Percentiles rank a stretch among this genome's conserved stretches.
Conservation (phyloP, 2,329 filamentous ascomycete genomes). For the Aspergillus melleus region DNA sequence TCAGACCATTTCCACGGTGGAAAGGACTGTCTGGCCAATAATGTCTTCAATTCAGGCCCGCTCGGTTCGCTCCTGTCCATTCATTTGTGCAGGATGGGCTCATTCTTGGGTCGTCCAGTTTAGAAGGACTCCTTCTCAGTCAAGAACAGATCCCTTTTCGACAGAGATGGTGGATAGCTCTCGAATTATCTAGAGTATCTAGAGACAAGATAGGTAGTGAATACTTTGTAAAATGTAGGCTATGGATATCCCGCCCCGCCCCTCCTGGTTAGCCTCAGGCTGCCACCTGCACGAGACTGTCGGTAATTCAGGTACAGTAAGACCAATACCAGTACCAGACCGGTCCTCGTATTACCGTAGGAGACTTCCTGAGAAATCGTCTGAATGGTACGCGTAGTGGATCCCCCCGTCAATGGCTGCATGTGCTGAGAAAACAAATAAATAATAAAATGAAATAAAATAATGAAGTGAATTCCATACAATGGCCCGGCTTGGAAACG, state of each 20-base stretch:
- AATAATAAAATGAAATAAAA: neutral
- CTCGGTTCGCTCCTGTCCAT: constrained; percentile 13
- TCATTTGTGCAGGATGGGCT: constrained; percentile 14
- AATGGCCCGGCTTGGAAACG: neutral
- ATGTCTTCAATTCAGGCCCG: constrained; percentile 3
- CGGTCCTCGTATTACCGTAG: neutral
- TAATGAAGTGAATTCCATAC: neutral
- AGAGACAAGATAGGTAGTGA: too few species aligned
- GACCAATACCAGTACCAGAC: neutral
- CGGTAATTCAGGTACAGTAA: neutral
- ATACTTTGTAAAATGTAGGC: too few species aligned
- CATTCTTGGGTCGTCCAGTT: constrained; percentile 10
- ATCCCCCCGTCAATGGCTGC: constrained; percentile 1
- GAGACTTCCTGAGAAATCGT: too few species aligned
- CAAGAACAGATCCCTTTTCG: too few species aligned
- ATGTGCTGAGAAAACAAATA: constrained; percentile 12
- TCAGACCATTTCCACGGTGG: constrained; percentile 27
- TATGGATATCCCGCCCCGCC: constrained; percentile 1
- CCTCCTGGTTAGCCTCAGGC: constrained; percentile 6
- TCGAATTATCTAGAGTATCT: too few species aligned
- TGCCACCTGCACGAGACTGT: neutral
- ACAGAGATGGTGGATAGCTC: too few species aligned
- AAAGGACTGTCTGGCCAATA: constrained; percentile 25
- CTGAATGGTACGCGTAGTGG: constrained; percentile 8
- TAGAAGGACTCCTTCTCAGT: too few species aligned